Evolutionary conservation across 73 alveolate species (phyloP), one percentile per base, ranked within the genome.

Genomic region (Paramecium primaurelia): DNA sequence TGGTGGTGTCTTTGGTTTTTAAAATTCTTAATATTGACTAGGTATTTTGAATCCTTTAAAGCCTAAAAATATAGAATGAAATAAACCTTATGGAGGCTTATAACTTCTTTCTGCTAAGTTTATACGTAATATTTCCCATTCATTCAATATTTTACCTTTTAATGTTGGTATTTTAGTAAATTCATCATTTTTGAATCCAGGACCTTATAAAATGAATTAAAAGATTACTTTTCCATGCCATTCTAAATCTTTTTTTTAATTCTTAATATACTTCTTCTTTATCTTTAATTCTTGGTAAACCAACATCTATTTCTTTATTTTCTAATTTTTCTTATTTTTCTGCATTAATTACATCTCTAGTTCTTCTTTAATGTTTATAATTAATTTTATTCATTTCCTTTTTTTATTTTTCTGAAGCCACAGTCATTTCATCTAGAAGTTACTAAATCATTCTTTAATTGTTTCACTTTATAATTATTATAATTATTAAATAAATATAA

Each of bases 121-220:
- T 12, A 80, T 80, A 0, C 91, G 4, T 26, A 45, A 80, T 2
- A 80, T 80, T 80, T 80, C 91, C 91, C 91, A 80, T 80, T 80
- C 91, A 20, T 80, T 49, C 44, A 80, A 47, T 44, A 80, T 80
- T 47, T 80, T 80, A 2, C 91, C 91, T 38, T 80, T 80, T 28
- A 80, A 47, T 42, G 91, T 80, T 9, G 91, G 91, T 11, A 80
- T 80, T 80, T 80, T 80, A 18, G 91, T 45, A 22, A 80, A 80
- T 80, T 80, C 91, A 80, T 80, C 91, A 25, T 80, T 80, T 47
- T 80, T 80, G 47, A 80, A 80, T 22, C 91, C 91, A 40, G 91
- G 91, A 80, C 91, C 91, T 80, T 38, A 22, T 2, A 18, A 8
- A 9, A 40, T 77, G 4, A 1, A n/a, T 0, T 38, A 26, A 80